Evolutionary conservation across 371 early-diverging fungal genomes (phyloP).

Genomic region (Dichotomocladium elegans): DNA sequence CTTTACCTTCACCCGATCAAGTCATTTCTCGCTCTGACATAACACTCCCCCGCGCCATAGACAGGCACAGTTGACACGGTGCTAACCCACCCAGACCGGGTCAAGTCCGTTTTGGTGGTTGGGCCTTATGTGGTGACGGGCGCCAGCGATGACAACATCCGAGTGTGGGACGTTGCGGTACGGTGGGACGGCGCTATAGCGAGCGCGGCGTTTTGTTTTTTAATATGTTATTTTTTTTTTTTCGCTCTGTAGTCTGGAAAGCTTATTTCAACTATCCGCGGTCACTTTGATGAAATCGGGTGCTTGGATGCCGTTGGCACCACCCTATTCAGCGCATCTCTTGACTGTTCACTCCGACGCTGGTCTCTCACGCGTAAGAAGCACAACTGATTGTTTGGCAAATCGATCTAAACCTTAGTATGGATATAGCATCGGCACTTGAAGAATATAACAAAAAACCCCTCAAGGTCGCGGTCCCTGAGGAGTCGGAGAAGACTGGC

Average conservation of each 20-base stretch:
- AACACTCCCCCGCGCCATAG: conserved; percentile 15
- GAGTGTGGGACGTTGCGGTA: conserved; percentile 81
- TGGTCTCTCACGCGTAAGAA: conserved; percentile 63
- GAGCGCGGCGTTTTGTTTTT: not conserved
- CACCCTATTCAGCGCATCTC: conserved; percentile 66
- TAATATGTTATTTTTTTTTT: not conserved
- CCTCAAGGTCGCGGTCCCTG: conserved; percentile 8
- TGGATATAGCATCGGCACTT: conserved; percentile 14
- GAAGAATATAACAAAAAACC: conserved; percentile 22
- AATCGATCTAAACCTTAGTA: not conserved
- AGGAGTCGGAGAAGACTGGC: conserved; percentile 3
- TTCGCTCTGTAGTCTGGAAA: conserved; percentile 77
- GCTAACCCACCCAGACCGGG: conserved; percentile 78
- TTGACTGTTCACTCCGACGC: conserved; percentile 74
- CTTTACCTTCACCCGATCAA: too few relatives aligned
- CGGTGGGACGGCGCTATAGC: conserved; percentile 13
- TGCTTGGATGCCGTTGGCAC: conserved; percentile 49
- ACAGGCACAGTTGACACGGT: conserved; percentile 60
- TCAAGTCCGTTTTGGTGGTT: conserved; percentile 60
- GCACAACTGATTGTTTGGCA: not conserved
- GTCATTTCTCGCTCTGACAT: not conserved
- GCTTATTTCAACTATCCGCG: conserved; percentile 59
- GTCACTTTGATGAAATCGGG: conserved; percentile 82
- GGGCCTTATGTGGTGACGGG: conserved; percentile 74
- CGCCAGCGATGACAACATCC: conserved; percentile 75